Conservation (phyloP, 257 asterid species). For the Penstemon eatonii region DNA sequence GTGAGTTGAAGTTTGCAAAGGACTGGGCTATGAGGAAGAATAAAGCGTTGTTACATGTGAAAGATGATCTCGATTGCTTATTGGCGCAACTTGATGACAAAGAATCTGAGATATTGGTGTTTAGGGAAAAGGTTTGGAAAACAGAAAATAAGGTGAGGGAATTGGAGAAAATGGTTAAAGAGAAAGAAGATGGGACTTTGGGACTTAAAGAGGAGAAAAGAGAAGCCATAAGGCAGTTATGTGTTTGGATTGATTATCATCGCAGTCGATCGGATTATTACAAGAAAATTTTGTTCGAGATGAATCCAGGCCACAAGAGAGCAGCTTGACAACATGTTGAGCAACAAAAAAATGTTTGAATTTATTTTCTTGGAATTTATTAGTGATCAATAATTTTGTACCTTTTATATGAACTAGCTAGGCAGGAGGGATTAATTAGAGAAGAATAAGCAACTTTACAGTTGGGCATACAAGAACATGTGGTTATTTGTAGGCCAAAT, state of each 20-base stretch:
- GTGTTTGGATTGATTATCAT: constrained; percentile 90
- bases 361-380: no score
- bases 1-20: constrained; percentile 65
- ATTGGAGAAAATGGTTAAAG: constrained; percentile 56
- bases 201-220: constrained; percentile 70
- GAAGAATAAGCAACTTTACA: no score
- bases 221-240: constrained; percentile 90
- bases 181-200: constrained; percentile 61
- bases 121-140: constrained; percentile 64
- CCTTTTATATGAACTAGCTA: no score
- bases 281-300: constrained; percentile 59
- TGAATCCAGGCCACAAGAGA: constrained; percentile 32
- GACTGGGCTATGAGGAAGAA: constrained; percentile 74
- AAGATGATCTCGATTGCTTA: constrained; percentile 54
- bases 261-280: constrained; percentile 65
- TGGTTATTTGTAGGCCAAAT: no score
- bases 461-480: no score
- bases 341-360: no score
- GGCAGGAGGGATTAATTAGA: no score
- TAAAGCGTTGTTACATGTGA: constrained; percentile 34
- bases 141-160: constrained; percentile 67
- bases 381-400: no score
- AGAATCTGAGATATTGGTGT: constrained; percentile 63
- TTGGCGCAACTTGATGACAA: constrained; percentile 60
- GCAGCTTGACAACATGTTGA: constrained; percentile 20